Conservation (phyloP, 805 yeast species). For the Teunomyces panamensis region DNA sequence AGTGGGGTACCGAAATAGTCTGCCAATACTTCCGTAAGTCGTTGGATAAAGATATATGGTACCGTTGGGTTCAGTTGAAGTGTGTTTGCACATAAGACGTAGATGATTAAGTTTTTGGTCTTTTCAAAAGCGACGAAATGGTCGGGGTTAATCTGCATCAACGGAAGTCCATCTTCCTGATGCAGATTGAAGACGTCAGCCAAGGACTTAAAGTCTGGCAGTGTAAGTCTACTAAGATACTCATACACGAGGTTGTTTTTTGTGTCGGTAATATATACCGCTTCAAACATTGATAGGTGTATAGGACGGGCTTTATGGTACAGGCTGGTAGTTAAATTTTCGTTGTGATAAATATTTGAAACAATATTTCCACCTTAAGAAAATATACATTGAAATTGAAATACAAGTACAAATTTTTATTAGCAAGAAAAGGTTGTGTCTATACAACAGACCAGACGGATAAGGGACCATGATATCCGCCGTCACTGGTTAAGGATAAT, state of each 20-base stretch:
- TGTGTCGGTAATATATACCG: slow-evolving; percentile 40
- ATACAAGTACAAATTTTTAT: neutral
- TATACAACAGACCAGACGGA: slow-evolving; percentile 2
- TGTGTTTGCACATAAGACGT: slow-evolving; percentile 24
- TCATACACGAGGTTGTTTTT: slow-evolving; percentile 35
- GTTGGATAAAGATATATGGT: slow-evolving; percentile 52
- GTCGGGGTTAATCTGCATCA: slow-evolving; percentile 29
- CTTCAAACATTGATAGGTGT: slow-evolving; percentile 32
- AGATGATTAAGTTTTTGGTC: slow-evolving; percentile 22
- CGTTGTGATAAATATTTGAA: neutral
- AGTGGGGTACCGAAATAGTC: slow-evolving; percentile 61
- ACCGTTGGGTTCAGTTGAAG: slow-evolving; percentile 43
- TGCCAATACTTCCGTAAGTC: slow-evolving; percentile 49
- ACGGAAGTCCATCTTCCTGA: slow-evolving; percentile 11
- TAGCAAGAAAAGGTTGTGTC: slow-evolving; percentile 1
- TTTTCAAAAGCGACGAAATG: slow-evolving; percentile 25
- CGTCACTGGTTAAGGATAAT: neutral
- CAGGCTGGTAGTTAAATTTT: neutral
- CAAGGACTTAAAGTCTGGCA: slow-evolving; percentile 33
- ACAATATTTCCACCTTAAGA: no score
- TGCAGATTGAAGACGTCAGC: slow-evolving; percentile 13
- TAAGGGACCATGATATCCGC: slow-evolving; percentile 8
- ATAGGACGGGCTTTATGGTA: neutral
- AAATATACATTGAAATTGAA: neutral
- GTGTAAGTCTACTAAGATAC: slow-evolving; percentile 27